Evolutionary conservation across 805 yeast genomes (phyloP).

Genomic region (Candida succiphila): DNA sequence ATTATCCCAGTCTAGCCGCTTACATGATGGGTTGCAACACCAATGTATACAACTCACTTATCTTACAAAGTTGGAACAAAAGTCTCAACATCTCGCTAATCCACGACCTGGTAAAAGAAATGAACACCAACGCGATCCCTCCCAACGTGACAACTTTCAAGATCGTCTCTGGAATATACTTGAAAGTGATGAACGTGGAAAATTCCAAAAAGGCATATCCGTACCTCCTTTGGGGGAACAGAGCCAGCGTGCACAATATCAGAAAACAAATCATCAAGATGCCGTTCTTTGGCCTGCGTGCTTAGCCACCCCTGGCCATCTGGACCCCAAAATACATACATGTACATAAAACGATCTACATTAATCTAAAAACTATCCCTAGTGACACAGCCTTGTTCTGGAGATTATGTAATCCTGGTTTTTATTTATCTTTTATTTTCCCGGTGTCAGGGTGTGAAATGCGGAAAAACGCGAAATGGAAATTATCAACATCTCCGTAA

Average conservation of each 20-base stretch:
- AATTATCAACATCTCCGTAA: no score
- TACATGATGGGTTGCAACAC: conserved; percentile 21
- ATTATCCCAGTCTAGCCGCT: conserved; percentile 17
- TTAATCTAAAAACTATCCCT: no score
- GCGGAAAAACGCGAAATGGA: no score
- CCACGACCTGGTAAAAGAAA: conserved; percentile 16
- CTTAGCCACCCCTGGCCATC: no score
- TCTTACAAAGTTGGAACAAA: conserved; percentile 17
- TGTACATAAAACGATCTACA: no score
- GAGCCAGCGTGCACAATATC: conserved; percentile 12
- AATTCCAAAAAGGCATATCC: conserved; percentile 12
- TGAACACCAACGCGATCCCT: conserved; percentile 19
- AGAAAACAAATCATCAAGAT: background rate
- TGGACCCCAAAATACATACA: no score
- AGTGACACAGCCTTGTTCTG: no score
- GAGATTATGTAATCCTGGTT: no score
- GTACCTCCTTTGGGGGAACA: conserved; percentile 19
- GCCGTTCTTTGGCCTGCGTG: no score
- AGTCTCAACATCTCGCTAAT: conserved; percentile 17
- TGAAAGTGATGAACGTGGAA: conserved; percentile 18
- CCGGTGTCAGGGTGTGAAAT: no score
- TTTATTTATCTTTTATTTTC: no score
- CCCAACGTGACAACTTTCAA: conserved; percentile 19
- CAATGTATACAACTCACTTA: conserved; percentile 18
- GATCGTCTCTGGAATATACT: conserved; percentile 15